Conservation (phyloP, 2,329 filamentous ascomycete genomes). For the Tolypocladium endophyticum region DNA sequence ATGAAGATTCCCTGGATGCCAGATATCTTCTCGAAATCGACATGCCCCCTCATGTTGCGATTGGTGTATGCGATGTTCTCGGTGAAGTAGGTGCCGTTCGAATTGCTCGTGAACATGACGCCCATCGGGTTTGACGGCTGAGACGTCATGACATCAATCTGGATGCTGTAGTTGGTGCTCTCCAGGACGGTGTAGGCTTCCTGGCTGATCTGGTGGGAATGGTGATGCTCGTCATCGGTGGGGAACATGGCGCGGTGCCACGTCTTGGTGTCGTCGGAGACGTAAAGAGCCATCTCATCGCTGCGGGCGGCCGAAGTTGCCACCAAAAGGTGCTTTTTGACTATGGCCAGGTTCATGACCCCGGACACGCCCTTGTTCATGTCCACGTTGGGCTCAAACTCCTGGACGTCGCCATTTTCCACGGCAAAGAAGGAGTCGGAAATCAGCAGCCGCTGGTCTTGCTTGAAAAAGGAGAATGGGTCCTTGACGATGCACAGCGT, state of each 20-base stretch:
- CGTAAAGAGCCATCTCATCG: slow-evolving; percentile 83
- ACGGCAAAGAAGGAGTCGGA: slow-evolving; percentile 75
- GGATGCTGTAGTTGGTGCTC: slow-evolving; percentile 95
- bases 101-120: slow-evolving; percentile 88
- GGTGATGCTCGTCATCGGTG: slow-evolving; percentile 62
- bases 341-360: slow-evolving; percentile 68
- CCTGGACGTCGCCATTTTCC: slow-evolving; percentile 36
- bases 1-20: slow-evolving; percentile 88
- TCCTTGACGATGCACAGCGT: slow-evolving; percentile 74
- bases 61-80: slow-evolving; percentile 90
- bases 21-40: slow-evolving; percentile 92
- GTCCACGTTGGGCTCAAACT: slow-evolving; percentile 69
- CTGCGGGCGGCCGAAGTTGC: slow-evolving; percentile 71
- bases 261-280: slow-evolving; percentile 69
- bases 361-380: slow-evolving; percentile 65
- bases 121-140: slow-evolving; percentile 63
- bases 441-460: slow-evolving; percentile 67
- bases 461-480: slow-evolving; percentile 56
- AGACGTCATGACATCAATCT: slow-evolving; percentile 80
- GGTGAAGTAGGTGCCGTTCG: slow-evolving; percentile 92
- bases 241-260: slow-evolving; percentile 94
- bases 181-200: slow-evolving; percentile 90
- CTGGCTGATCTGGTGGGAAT: slow-evolving; percentile 59
- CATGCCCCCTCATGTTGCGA: slow-evolving; percentile 60
- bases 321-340: slow-evolving; percentile 79